Evolutionary conservation across 345 rosid genomes (phyloP).

Genomic region (Citrus hindsii): DNA sequence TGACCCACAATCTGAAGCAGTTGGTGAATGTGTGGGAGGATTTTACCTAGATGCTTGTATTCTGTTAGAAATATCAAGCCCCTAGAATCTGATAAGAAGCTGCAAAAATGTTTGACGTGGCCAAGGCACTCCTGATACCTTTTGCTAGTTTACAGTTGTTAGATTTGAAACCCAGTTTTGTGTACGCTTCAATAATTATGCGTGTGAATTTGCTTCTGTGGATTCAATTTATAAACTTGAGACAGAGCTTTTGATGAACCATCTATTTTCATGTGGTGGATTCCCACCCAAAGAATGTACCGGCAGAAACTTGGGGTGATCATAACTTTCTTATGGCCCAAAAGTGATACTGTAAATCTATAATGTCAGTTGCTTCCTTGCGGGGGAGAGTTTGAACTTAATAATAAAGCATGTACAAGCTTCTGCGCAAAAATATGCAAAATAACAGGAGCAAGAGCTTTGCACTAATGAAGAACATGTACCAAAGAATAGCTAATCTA

Average conservation of each 20-base stretch:
- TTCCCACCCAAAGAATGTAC: not conserved
- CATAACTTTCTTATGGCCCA: not conserved
- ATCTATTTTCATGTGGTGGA: not conserved
- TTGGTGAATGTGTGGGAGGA: not conserved
- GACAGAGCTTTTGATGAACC: not conserved
- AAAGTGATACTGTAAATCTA: not conserved
- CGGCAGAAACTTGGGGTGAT: not conserved
- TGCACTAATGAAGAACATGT: not conserved
- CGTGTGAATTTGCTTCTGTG: not conserved
- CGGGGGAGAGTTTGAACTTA: not conserved
- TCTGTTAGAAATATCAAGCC: not conserved
- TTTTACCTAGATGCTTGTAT: not conserved
- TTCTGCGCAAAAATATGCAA: not conserved
- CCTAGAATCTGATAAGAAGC: not conserved
- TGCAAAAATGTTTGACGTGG: not conserved
- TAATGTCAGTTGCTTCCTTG: not conserved
- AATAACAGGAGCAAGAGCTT: not conserved
- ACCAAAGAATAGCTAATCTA: slow-evolving; percentile 2
- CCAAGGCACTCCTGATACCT: not conserved
- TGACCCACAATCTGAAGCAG: not conserved
- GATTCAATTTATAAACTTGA: not conserved
- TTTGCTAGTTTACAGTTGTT: not conserved
- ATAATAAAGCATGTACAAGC: not conserved
- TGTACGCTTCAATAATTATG: not conserved
- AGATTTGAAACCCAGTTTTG: not conserved